A percentile compares a stretch with the other conserved stretches of the same genome.
Conservation (phyloP, 257 asterid genomes). For the Paulownia fortunei region DNA sequence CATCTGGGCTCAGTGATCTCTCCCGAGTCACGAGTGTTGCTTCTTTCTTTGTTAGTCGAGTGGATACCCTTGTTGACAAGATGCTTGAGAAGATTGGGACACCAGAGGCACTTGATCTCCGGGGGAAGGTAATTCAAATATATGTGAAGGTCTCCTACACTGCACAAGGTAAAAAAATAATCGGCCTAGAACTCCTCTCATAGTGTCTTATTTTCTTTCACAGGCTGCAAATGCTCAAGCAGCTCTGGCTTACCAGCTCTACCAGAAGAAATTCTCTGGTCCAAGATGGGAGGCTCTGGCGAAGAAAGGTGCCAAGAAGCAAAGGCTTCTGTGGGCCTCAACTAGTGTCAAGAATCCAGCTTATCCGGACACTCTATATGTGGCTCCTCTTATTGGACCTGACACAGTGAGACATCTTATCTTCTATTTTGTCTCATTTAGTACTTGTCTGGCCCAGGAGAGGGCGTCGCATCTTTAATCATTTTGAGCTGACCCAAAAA, state of each 20-base stretch:
- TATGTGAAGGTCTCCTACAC: background rate
- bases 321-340: slow-evolving; percentile 98
- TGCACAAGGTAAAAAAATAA: background rate
- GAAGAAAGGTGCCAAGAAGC: slow-evolving; percentile 99
- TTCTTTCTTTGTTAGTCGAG: slow-evolving; percentile 97
- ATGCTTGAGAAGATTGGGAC: slow-evolving; percentile 95
- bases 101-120: slow-evolving; percentile 92
- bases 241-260: slow-evolving; percentile 86
- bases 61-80: slow-evolving; percentile 94
- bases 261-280: slow-evolving; percentile 97
- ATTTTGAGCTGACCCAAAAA: background rate
- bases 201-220: background rate
- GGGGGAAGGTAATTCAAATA: slow-evolving; percentile 79
- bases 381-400: slow-evolving; percentile 99
- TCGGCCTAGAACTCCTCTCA: slow-evolving; percentile 13
- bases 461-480: background rate
- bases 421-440: slow-evolving; percentile 30
- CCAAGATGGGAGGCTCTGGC: slow-evolving; percentile 99
- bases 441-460: slow-evolving; percentile 24
- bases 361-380: slow-evolving; percentile 93
- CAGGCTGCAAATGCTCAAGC: slow-evolving; percentile 99
- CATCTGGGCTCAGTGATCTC: slow-evolving; percentile 92
- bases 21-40: slow-evolving; percentile 97
- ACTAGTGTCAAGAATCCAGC: slow-evolving; percentile 99
- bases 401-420: slow-evolving; percentile 78